Conservation (phyloP, 2,329 filamentous ascomycete species). For the Fusarium pseudocircinatum region DNA sequence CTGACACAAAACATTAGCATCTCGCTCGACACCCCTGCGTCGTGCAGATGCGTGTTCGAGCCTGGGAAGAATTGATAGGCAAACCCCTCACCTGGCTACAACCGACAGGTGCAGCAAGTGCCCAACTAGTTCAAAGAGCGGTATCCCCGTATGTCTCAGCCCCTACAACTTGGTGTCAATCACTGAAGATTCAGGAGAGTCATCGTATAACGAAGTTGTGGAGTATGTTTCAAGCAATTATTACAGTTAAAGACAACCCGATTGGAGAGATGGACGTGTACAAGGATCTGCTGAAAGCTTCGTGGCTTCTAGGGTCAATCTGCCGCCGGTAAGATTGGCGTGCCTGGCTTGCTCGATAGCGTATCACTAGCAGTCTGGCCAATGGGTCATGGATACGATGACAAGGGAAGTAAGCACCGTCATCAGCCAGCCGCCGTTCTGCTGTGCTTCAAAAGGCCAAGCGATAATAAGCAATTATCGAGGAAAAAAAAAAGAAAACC, state of each 20-base stretch:
- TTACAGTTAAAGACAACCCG: not conserved
- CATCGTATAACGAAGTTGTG: not conserved
- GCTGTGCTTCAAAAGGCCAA: not conserved
- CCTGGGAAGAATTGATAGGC: not conserved
- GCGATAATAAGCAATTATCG: not conserved
- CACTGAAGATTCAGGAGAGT: not conserved
- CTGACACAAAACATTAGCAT: rapidly evolving
- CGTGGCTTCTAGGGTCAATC: not conserved
- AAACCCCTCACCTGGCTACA: not conserved
- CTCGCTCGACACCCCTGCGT: not conserved
- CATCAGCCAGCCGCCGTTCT: not conserved
- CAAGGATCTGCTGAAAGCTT: not conserved
- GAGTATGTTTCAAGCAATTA: not conserved
- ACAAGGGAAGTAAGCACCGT: not conserved
- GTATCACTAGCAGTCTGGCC: not conserved
- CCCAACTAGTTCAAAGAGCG: not conserved
- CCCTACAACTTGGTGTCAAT: not conserved
- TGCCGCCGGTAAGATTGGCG: not conserved
- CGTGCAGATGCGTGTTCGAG: not conserved
- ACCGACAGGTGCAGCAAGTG: not conserved
- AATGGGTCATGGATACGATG: not conserved
- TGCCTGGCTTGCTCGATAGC: not conserved
- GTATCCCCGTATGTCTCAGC: not conserved
- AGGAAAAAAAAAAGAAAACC: not conserved
- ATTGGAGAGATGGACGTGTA: not conserved